A percentile compares a stretch with the other conserved stretches of the same genome.
These are phyloP conservation scores for Alternaria rosae DNA, from an alignment of 2,329 filamentous ascomycete species.

Conservation along the genomic window DNA sequence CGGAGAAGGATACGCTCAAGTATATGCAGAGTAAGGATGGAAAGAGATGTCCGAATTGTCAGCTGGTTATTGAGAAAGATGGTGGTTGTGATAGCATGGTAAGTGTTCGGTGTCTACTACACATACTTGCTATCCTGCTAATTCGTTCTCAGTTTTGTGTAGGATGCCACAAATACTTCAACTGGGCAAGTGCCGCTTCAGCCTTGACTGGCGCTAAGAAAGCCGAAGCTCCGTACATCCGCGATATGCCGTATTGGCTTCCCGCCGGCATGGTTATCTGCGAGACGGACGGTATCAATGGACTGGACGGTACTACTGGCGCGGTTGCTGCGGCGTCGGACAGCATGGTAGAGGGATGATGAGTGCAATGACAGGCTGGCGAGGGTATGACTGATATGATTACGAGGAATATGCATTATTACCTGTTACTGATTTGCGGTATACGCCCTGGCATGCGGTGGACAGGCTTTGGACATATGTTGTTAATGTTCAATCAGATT, in stretches of 20 bases:
- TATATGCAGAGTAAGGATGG: slow-evolving; percentile 36
- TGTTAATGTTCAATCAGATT: neutral
- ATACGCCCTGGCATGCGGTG: neutral
- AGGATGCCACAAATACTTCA: slow-evolving; percentile 35
- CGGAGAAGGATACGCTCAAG: slow-evolving; percentile 30
- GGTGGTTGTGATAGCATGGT: slow-evolving; percentile 37
- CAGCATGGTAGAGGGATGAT: neutral
- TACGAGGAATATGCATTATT: neutral
- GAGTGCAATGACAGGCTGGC: neutral
- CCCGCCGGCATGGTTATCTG: neutral
- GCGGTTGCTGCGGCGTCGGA: neutral
- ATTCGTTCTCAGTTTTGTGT: slow-evolving; percentile 15
- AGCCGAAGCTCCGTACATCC: slow-evolving; percentile 6
- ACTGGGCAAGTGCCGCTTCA: slow-evolving; percentile 34
- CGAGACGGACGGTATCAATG: neutral
- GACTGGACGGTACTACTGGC: neutral
- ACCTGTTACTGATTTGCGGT: neutral
- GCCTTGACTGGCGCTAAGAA: slow-evolving; percentile 31
- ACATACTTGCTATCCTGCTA: neutral
- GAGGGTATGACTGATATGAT: neutral
- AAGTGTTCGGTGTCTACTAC: neutral
- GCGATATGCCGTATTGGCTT: neutral
- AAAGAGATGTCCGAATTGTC: slow-evolving; percentile 41
- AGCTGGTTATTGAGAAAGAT: slow-evolving; percentile 41
- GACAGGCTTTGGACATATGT: neutral